Evolutionary conservation across 768 basidiomycete genomes (phyloP), one percentile per base, ranked within the genome.

Genomic region (Chiua virens): DNA sequence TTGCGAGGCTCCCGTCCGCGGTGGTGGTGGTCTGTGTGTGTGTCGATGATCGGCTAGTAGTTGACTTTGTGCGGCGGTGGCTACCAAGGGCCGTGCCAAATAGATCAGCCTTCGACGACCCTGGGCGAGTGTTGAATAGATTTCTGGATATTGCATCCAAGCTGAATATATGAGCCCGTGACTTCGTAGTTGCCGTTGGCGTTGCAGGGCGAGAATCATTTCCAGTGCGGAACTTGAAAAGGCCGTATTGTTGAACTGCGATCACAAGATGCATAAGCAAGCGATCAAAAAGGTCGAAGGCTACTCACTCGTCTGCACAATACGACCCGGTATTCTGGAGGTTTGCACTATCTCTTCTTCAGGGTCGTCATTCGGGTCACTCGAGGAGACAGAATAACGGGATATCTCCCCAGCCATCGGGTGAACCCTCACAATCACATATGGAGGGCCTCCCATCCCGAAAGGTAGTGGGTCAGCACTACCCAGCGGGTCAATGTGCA

Each of bases 141-240:
- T 92, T 94, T 39, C 92, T 82, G 18, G 92, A 93, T 58, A 98
- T 87, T 18, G 83, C 87, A 62, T 98, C 94, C 46, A 98, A 76
- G 30, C 89, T 85, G 64, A 96, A 92, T 45, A 92, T 90, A n/a
- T 87, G 83, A 3, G 85, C 89, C 55, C 81, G 75, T 17, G 81
- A 76, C 35, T 88, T 85, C n/a, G 85, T 80, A 41, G 77, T 81
- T 1, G 83, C 80, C 0, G 89, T 90, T 4, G 94, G 95, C 0
- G 94, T 98, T 3, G 86, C 81, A 6, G 95, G 94, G n/a, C 79
- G 71, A 21, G 94, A 86, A 38, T 74, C 85, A 47, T 79, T 82
- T 28, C 85, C 85, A 0, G 92, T 92, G 25, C 80, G 80, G 69
- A 95, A 94, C 63, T 89, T 86, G 73, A 94, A 96, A 47, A 97